phyloP scores from a whole-genome alignment of 805 yeast species.

The Ogataea methanolica region DNA sequence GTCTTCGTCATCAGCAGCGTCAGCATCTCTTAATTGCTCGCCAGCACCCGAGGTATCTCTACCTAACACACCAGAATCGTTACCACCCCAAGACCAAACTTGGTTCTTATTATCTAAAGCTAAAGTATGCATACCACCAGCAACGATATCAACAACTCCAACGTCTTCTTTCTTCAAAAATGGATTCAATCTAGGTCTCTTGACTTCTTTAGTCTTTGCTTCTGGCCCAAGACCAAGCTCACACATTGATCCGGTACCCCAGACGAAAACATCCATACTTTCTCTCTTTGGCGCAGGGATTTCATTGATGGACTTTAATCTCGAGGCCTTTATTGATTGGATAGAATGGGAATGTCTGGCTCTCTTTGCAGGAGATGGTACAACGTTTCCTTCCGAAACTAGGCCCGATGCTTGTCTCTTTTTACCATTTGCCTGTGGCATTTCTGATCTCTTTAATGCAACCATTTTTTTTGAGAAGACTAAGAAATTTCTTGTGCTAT shows the following conservation, averaged over 20 bases:
- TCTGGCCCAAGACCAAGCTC: slow-evolving; percentile 96
- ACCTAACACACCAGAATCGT: slow-evolving; percentile 88
- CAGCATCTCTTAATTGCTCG: slow-evolving; percentile 66
- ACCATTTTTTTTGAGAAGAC: slow-evolving; percentile 31
- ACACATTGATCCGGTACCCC: slow-evolving; percentile 98
- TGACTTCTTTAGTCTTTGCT: slow-evolving; percentile 89
- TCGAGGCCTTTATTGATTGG: slow-evolving; percentile 44
- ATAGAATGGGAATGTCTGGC: slow-evolving; percentile 34
- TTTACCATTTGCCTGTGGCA: slow-evolving; percentile 11
- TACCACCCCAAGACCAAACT: slow-evolving; percentile 99
- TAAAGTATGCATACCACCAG: slow-evolving; percentile 93
- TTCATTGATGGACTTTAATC: slow-evolving; percentile 43
- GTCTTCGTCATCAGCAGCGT: slow-evolving; percentile 52
- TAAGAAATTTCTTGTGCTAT: background rate
- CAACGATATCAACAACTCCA: slow-evolving; percentile 81
- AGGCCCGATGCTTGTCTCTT: slow-evolving; percentile 15
- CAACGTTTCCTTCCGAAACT: slow-evolving; percentile 16
- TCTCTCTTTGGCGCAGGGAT: slow-evolving; percentile 33
- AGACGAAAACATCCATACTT: slow-evolving; percentile 76
- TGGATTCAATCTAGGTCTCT: slow-evolving; percentile 91
- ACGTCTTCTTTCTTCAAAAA: slow-evolving; percentile 55
- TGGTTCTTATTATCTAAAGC: slow-evolving; percentile 73
- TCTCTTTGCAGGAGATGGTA: slow-evolving; percentile 27
- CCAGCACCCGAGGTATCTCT: slow-evolving; percentile 67
- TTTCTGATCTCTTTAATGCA: slow-evolving; percentile 31